These are phyloP conservation scores for Tuber umbilicatum DNA, from an alignment of 495 filamentous ascomycete genomes.

Conservation along the genomic window DNA sequence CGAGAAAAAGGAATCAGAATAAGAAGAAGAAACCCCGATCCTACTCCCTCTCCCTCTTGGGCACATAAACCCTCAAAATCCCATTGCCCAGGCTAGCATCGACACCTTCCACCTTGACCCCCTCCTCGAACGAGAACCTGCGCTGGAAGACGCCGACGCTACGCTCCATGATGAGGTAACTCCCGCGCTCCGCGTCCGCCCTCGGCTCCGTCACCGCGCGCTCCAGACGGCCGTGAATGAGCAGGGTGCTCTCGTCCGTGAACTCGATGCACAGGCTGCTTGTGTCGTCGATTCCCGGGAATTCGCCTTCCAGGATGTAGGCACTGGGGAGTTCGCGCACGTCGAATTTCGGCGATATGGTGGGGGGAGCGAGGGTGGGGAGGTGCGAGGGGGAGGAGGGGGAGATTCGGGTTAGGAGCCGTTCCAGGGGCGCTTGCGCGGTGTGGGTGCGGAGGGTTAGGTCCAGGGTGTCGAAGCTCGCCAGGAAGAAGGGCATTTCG, in stretches of 20 bases:
- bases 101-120: constrained; percentile 74
- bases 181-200: constrained; percentile 2
- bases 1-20: not conserved
- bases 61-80: constrained; percentile 64
- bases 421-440: not conserved
- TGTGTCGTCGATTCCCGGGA: constrained; percentile 65
- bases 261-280: constrained; percentile 78
- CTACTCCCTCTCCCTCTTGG: constrained; percentile 59
- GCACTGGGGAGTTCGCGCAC: constrained; percentile 59
- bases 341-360: constrained; percentile 73
- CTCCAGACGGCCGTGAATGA: constrained; percentile 64
- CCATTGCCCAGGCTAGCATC: constrained; percentile 71
- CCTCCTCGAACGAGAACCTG: constrained; percentile 67
- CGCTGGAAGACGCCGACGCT: constrained; percentile 72
- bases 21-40: constrained; percentile 1
- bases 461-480: not conserved
- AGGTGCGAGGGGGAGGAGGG: not conserved
- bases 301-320: constrained; percentile 82
- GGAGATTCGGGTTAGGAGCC: not conserved
- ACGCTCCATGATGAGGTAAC: constrained; percentile 60
- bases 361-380: constrained; percentile 11
- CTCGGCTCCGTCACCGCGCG: constrained; percentile 44
- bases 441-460: not conserved
- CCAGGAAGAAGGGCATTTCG: not conserved
- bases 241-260: constrained; percentile 67